Conservation (phyloP, 106 monocot species). For the Hemerocallis citrina region DNA sequence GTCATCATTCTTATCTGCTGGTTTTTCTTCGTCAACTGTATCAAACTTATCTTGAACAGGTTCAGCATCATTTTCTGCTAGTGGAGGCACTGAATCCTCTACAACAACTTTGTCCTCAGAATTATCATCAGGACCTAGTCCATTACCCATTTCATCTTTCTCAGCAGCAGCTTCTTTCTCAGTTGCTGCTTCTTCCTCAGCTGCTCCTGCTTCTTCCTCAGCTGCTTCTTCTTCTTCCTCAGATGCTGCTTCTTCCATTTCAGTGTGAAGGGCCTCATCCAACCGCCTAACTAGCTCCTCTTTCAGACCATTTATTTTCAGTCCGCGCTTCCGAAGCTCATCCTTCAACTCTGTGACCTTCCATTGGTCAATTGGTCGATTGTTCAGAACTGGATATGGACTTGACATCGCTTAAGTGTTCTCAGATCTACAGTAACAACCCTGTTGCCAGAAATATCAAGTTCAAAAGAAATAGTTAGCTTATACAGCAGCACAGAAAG, state of each 20-base stretch:
- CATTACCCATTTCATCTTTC: slow-evolving; percentile 16
- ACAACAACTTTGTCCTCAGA: not conserved
- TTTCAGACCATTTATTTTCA: slow-evolving; percentile 66
- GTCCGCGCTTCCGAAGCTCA: slow-evolving; percentile 54
- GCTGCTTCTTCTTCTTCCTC: not conserved
- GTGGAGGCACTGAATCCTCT: not conserved
- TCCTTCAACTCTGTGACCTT: slow-evolving; percentile 88
- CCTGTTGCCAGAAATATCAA: not conserved
- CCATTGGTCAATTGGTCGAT: slow-evolving; percentile 78
- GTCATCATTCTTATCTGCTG: no score
- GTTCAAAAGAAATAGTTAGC: not conserved
- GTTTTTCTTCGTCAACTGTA: no score
- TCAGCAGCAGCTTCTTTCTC: no score
- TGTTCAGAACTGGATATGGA: slow-evolving; percentile 49
- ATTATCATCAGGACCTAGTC: slow-evolving; percentile 4
- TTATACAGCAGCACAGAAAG: not conserved
- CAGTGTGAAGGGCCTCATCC: slow-evolving; percentile 33
- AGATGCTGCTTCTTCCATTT: not conserved
- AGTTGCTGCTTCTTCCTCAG: slow-evolving; percentile 3
- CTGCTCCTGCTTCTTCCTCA: not conserved
- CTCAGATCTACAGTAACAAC: not conserved
- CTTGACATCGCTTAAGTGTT: slow-evolving; percentile 32
- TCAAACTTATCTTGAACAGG: not conserved
- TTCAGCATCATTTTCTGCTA: slow-evolving; percentile 8
- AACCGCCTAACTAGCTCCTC: slow-evolving; percentile 66